These are phyloP conservation scores for Scenedesmus sp. DNA, from an alignment of 163 green algal species.

Conservation along the genomic window DNA sequence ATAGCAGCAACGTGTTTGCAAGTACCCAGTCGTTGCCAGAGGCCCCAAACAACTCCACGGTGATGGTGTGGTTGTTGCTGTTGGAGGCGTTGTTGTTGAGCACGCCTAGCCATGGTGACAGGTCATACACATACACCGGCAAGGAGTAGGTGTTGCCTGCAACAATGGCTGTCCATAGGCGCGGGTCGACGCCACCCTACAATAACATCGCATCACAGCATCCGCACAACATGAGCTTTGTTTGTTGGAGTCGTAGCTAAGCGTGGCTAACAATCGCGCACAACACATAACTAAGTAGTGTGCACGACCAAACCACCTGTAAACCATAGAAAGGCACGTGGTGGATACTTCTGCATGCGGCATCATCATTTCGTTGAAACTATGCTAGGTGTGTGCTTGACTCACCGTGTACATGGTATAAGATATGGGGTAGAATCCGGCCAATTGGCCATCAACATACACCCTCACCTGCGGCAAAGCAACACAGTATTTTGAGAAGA, in stretches of 20 bases:
- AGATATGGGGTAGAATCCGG: constrained; percentile 24
- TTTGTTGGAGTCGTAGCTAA: too few species aligned
- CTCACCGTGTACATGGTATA: constrained; percentile 54
- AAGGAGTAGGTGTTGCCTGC: not conserved
- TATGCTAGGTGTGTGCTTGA: not conserved
- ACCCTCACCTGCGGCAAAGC: constrained; percentile 14
- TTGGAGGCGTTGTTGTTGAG: not conserved
- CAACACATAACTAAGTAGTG: too few species aligned
- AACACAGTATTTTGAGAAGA: too few species aligned
- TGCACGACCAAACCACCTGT: too few species aligned
- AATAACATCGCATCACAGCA: not conserved
- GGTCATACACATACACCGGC: constrained; percentile 22
- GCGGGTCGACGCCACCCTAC: constrained; percentile 43
- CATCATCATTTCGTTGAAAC: too few species aligned
- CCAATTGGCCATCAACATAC: constrained; percentile 31
- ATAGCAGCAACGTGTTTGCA: not conserved
- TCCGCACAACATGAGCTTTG: too few species aligned
- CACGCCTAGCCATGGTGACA: not conserved
- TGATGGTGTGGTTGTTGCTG: not conserved
- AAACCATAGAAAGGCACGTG: too few species aligned
- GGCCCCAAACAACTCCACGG: not conserved
- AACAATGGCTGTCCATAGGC: constrained; percentile 40
- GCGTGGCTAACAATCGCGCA: too few species aligned
- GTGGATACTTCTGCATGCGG: too few species aligned
- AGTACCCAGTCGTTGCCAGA: not conserved